A percentile compares a stretch with the other conserved stretches of the same genome.
Conservation (phyloP, 2,329 filamentous ascomycete species). For the Didymella segeticola region DNA sequence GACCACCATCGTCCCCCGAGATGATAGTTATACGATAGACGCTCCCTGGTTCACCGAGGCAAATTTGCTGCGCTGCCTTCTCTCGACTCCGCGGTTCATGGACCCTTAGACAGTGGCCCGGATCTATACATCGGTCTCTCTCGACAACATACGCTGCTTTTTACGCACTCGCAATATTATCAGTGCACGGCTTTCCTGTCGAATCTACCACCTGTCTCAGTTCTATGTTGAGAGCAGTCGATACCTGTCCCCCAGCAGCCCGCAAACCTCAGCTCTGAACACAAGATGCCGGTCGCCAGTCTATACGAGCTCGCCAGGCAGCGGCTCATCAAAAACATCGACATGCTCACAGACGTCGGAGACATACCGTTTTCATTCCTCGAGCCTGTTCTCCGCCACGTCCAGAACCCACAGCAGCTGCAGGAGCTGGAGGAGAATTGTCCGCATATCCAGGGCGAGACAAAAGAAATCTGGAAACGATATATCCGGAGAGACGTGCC, state of each 20-base stretch:
- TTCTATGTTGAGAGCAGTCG: background rate
- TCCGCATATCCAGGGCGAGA: slow-evolving; percentile 75
- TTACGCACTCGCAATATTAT: background rate
- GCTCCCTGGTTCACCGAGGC: background rate
- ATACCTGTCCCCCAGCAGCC: background rate
- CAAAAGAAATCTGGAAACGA: slow-evolving; percentile 76
- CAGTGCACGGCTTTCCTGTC: background rate
- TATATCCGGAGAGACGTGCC: slow-evolving; percentile 82
- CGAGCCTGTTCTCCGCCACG: slow-evolving; percentile 70
- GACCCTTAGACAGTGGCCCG: background rate
- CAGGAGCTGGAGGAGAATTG: slow-evolving; percentile 73
- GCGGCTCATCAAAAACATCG: slow-evolving; percentile 51
- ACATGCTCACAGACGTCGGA: slow-evolving; percentile 70
- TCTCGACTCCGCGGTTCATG: background rate
- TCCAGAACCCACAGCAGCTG: slow-evolving; percentile 78
- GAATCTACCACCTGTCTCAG: background rate
- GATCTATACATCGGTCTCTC: background rate
- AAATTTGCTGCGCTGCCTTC: background rate
- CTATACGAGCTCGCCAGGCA: slow-evolving; percentile 51
- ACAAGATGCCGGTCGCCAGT: slow-evolving; percentile 44
- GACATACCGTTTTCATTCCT: slow-evolving; percentile 72
- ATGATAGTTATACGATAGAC: background rate
- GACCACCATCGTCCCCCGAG: background rate
- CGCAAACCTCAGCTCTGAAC: background rate
- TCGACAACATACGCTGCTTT: background rate